Evolutionary conservation across 164 flowering plant species (phyloP), one percentile per base, ranked within the genome.

Genomic region (Liquidambar formosana): DNA sequence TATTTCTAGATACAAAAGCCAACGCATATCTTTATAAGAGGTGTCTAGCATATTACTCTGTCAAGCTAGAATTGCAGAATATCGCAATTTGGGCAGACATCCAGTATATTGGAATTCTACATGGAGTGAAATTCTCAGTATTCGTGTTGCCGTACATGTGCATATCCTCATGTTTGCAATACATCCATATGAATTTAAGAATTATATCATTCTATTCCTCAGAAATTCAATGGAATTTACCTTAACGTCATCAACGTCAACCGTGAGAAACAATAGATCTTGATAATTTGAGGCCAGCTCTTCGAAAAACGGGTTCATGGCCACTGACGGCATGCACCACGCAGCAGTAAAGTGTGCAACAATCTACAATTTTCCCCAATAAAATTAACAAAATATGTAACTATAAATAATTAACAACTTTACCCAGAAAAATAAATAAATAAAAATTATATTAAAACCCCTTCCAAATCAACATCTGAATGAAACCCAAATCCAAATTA

Each of bases 321-420:
- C 91, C 62, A 90, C 84, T 0, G 95, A 90, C 6, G 91, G 91
- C 65, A 83, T 80, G 75, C 95, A 90, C 95, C 95, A 90, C 4
- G 86, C 56, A 52, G 95, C 95, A 45, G 87, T 82, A 62, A 90
- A 90, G 72, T 90, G 95, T 14, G 76, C 87, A 65, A 82, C 82
- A 64, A 86, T 68, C 95, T 90, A 71, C 67, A 74, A 78, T 4
- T 15, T 4, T 53, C 11, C 44, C 60, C 51, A 52, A 57, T 26
- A 48, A 61, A 44, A 63, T 61, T 33, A 33, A n/a, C 18, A 28
- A 25, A 45, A 63, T 21, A 22, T 15, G 21, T 12, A n/a, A 63
- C n/a, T 16, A 4, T n/a, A 18, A 51, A 16, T 21, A 51, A 51
- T 9, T 16, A 51, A 51, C n/a, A 0, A 51, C 1, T 51, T 8